Base-by-base conservation (phyloP, 2,329 filamentous ascomycete species). In the Chrysoporthe puriensis region DNA sequence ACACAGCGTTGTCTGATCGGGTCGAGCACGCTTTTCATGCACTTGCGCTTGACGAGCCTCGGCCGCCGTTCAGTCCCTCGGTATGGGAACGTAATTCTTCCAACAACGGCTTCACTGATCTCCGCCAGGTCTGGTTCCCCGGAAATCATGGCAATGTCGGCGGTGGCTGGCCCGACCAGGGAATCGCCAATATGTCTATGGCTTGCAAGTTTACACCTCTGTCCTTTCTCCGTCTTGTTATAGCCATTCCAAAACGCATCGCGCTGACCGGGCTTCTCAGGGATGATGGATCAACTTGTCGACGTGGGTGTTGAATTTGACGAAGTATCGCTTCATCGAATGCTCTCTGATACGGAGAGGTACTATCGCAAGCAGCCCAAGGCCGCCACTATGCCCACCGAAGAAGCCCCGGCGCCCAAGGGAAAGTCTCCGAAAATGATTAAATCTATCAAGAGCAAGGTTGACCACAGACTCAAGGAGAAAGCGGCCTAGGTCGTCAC, bases 111-210 rank as follows among this genome's bases (percentile, higher is more conserved):
- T 77, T 75, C 32, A 83, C 82, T 1, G 79, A 85, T 68, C 76
- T 85, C 57, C 78, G 82, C 40, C 83, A 85, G 70, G 82, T 84
- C 14, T 90, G 88, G 88, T 93, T 94, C 73, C 88, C 91, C 0
- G 91, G 91, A 7, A 87, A 85, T 62, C 91, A 94, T 74, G 87
- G 83, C 13, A 91, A 92, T 72, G 87, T 91, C 59, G 90, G 90
- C 4, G 90, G 90, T 43, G 90, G 90, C 2, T 91, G 86, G 86
- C 74, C 77, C 5, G 84, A 86, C 60, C 80, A 85, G 69, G 82
- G 82, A 18, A 71, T 79, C 14, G 74, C 77, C 62, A 73, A 79
- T 66, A 77, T 76, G 67, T 73, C 78, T 8, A 73, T 79, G 68
- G 77, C 77, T 11, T 79, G 77, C 77, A 48, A 70, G 76, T 75